Conservation (phyloP, 352 stramenopile genomes). For the Elongisporangium undulatum region DNA sequence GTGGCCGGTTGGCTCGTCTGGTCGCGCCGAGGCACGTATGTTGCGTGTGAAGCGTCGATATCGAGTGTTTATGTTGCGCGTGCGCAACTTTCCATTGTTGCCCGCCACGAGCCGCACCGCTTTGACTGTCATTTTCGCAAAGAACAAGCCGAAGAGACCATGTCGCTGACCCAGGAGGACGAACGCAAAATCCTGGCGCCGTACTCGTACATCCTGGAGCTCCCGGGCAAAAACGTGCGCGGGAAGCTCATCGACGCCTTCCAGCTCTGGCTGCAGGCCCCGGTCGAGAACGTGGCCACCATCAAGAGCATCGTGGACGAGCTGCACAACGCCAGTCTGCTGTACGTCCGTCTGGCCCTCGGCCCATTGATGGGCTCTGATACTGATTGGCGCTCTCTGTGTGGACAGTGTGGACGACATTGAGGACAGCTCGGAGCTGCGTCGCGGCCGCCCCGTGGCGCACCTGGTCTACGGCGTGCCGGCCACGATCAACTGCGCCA, state of each 20-base stretch:
- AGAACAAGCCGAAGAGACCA: constrained; percentile 6
- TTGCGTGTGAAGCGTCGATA: too few species aligned
- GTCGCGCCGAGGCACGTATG: too few species aligned
- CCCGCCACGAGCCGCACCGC: too few species aligned
- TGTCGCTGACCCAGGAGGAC: constrained; percentile 25
- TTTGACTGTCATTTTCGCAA: neutral
- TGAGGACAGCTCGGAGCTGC: constrained; percentile 96
- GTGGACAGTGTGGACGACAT: constrained; percentile 93
- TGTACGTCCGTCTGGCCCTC: constrained; percentile 35
- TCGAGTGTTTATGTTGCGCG: too few species aligned
- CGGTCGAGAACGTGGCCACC: constrained; percentile 41
- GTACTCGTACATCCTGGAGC: constrained; percentile 82
- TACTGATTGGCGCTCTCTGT: neutral
- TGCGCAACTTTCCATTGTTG: too few species aligned
- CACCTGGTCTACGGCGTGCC: constrained; percentile 96
- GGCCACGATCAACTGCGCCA: constrained; percentile 97
- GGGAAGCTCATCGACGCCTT: constrained; percentile 88
- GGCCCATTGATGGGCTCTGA: neutral
- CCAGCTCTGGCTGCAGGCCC: constrained; percentile 75
- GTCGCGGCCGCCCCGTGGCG: constrained; percentile 91
- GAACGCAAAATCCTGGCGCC: constrained; percentile 78
- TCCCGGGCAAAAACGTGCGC: constrained; percentile 89
- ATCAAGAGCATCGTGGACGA: constrained; percentile 95
- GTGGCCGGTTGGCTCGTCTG: too few species aligned
- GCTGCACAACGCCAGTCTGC: constrained; percentile 95